Conservation (phyloP, 202 grass and related monocot genomes). For the Musa balbisiana region DNA sequence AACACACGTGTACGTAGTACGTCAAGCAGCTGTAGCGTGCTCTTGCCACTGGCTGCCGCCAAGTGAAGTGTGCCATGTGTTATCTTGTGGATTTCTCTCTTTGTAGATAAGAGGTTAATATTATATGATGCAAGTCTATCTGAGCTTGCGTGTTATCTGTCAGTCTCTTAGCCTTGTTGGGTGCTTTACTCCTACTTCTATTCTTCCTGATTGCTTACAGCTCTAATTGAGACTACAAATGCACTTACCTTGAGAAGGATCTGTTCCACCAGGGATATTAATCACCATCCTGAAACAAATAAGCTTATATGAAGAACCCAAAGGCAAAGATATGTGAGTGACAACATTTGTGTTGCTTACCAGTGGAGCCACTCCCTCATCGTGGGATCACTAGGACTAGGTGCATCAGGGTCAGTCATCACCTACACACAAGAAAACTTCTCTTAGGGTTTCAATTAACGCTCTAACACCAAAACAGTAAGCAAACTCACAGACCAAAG, state of each 20-base stretch:
- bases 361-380: slow-evolving; percentile 79
- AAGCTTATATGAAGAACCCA: no score
- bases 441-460: no score
- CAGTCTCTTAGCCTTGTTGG: no score
- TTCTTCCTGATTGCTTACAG: no score
- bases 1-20: neutral
- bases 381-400: slow-evolving; percentile 65
- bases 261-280: slow-evolving; percentile 64
- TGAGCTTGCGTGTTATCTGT: no score
- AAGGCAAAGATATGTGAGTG: neutral
- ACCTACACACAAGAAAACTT: slow-evolving; percentile 21
- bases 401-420: slow-evolving; percentile 81
- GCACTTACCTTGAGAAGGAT: slow-evolving; percentile 40
- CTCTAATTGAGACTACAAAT: no score
- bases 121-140: no score
- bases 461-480: no score
- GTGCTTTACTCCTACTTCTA: no score
- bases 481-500: slow-evolving; percentile 29
- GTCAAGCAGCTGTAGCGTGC: no score
- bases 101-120: no score
- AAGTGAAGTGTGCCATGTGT: slow-evolving; percentile 2
- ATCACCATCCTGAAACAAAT: slow-evolving; percentile 36
- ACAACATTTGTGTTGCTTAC: slow-evolving; percentile 5
- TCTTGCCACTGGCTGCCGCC: neutral
- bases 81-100: neutral